These are phyloP conservation scores for Trichomonas vaginalis DNA, from an alignment of 208 protist species.

Conservation along the genomic window DNA sequence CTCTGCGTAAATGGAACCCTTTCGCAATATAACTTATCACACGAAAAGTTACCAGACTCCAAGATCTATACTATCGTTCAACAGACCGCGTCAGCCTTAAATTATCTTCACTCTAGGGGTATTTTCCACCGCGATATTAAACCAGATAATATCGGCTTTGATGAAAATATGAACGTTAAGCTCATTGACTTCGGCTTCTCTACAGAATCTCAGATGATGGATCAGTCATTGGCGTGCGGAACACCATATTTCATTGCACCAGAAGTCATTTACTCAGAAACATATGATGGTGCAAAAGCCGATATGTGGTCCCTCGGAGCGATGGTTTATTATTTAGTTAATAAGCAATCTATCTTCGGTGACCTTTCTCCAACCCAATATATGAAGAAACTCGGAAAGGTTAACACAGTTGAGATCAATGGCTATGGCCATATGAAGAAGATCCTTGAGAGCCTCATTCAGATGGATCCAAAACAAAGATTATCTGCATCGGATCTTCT, in stretches of 20 bases:
- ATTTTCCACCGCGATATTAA: constrained; percentile 34
- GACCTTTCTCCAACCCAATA: background rate
- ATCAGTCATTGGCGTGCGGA: constrained; percentile 23
- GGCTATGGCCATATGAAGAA: background rate
- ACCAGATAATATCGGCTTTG: constrained; percentile 33
- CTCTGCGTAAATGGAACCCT: background rate
- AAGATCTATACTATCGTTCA: background rate
- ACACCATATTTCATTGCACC: constrained; percentile 48
- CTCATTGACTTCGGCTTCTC: constrained; percentile 41
- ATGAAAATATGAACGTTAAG: constrained; percentile 28
- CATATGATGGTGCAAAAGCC: constrained; percentile 35
- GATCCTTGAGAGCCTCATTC: background rate
- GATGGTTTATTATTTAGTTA: constrained; percentile 24
- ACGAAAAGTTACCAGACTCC: background rate
- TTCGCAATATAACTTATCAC: background rate
- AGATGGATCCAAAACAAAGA: background rate
- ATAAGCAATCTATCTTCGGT: background rate
- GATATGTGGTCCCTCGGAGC: constrained; percentile 53
- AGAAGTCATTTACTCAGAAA: constrained; percentile 35
- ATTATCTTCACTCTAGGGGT: constrained; percentile 30
- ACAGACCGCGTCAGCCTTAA: background rate
- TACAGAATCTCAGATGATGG: background rate
- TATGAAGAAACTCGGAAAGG: background rate
- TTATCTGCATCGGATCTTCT: background rate
- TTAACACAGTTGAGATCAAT: background rate